Conservation (phyloP, 345 rosid species). For the Ceriops zippeliana region DNA sequence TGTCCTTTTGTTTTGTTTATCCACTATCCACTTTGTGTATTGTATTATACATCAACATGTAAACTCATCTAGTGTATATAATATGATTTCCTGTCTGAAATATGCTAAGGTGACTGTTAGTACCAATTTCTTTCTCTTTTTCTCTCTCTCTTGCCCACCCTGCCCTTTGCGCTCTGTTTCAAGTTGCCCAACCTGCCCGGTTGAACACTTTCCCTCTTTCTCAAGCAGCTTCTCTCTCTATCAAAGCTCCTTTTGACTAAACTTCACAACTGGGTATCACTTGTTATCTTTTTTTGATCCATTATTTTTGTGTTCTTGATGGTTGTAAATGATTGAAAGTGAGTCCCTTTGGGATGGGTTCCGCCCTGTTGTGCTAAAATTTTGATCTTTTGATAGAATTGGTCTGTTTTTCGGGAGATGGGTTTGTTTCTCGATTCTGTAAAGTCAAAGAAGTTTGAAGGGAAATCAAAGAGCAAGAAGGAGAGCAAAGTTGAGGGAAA, state of each 20-base stretch:
- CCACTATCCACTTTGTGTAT: conserved; percentile 13
- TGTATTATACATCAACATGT: background rate
- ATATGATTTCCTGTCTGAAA: conserved; percentile 35
- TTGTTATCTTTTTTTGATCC: conserved; percentile 2
- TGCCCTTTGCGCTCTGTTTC: conserved; percentile 42
- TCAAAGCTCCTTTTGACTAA: conserved; percentile 26
- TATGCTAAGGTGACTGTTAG: conserved; percentile 39
- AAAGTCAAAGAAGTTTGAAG: conserved; percentile 16
- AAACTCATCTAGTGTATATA: background rate
- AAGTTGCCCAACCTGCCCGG: conserved; percentile 65
- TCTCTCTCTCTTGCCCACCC: conserved; percentile 42
- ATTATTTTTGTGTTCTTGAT: conserved; percentile 2
- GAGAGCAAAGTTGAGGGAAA: conserved; percentile 16
- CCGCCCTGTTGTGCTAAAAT: background rate
- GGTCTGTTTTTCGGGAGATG: conserved; percentile 12
- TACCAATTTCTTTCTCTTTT: conserved; percentile 17
- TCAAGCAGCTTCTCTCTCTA: conserved; percentile 14
- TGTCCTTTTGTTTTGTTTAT: background rate
- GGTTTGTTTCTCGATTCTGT: conserved; percentile 22
- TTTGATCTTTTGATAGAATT: conserved; percentile 14
- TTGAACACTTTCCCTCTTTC: conserved; percentile 27
- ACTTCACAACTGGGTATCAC: conserved; percentile 22
- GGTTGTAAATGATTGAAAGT: conserved; percentile 7
- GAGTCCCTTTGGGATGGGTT: conserved; percentile 17
- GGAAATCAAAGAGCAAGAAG: conserved; percentile 22